Evolutionary conservation across 306 rosid genomes (phyloP).

Genomic region (Casuarina glauca): DNA sequence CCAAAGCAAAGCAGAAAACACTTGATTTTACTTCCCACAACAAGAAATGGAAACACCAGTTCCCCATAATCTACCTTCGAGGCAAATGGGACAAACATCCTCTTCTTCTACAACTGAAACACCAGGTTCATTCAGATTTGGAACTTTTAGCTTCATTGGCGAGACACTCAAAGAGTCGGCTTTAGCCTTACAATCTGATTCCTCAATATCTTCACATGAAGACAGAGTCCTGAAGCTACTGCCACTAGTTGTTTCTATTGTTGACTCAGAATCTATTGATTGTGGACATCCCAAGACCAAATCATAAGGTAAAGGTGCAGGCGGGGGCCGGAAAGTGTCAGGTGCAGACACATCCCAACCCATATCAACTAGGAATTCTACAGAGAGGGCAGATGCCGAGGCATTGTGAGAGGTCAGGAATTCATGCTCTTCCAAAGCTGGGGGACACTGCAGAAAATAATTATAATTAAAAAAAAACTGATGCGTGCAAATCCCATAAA

Average conservation of each 20-base stretch:
- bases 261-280: slow-evolving; percentile 54
- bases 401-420: slow-evolving; percentile 45
- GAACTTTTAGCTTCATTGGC: slow-evolving; percentile 43
- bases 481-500: background rate
- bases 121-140: slow-evolving; percentile 40
- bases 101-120: slow-evolving; percentile 58
- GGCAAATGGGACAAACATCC: slow-evolving; percentile 84
- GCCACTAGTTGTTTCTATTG: slow-evolving; percentile 48
- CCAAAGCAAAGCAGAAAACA: background rate
- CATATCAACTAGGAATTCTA: slow-evolving; percentile 55
- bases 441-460: slow-evolving; percentile 59
- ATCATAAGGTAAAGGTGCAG: slow-evolving; percentile 78
- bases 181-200: slow-evolving; percentile 51
- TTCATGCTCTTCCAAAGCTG: slow-evolving; percentile 56
- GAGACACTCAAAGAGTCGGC: slow-evolving; percentile 39
- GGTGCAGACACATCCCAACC: slow-evolving; percentile 60
- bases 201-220: slow-evolving; percentile 56
- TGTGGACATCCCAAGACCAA: slow-evolving; percentile 50
- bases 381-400: slow-evolving; percentile 39
- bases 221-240: slow-evolving; percentile 54
- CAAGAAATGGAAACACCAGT: slow-evolving; percentile 18
- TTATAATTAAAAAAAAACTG: background rate
- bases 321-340: slow-evolving; percentile 78
- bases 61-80: slow-evolving; percentile 56
- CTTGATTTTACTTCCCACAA: slow-evolving; percentile 19